Evolutionary conservation across 2,329 filamentous ascomycete species (phyloP).

Genomic region (Sclerotinia minor): DNA sequence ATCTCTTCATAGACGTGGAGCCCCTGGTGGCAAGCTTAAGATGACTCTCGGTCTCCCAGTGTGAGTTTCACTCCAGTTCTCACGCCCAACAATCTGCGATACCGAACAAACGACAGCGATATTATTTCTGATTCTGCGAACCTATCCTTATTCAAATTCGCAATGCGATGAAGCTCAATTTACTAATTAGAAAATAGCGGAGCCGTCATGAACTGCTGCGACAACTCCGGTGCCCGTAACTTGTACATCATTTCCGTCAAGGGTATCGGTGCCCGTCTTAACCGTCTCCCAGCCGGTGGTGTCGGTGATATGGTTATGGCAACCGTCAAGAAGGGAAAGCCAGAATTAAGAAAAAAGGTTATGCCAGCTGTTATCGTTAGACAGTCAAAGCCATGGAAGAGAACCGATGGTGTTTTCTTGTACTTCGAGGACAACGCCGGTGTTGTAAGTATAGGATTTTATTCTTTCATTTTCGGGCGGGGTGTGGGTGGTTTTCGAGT

Average conservation of each 20-base stretch:
- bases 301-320: conserved; percentile 99
- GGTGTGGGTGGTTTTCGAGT: background rate
- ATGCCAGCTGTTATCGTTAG: conserved; percentile 99
- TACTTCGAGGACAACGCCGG: conserved; percentile 99
- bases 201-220: conserved; percentile 99
- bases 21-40: conserved; percentile 99
- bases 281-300: conserved; percentile 94
- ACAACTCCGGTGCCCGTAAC: conserved; percentile 98
- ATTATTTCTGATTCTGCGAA: background rate
- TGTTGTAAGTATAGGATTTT: conserved; percentile 68
- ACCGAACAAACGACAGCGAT: conserved; percentile 37
- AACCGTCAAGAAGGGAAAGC: conserved; percentile 99
- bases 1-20: conserved; percentile 64
- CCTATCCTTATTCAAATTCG: conserved; percentile 10
- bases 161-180: conserved; percentile 6
- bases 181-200: conserved; percentile 58
- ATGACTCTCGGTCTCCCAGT: conserved; percentile 99
- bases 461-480: conserved; percentile 15
- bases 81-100: conserved; percentile 32
- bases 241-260: conserved; percentile 99
- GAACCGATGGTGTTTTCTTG: conserved; percentile 96
- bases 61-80: conserved; percentile 61
- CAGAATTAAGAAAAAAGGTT: conserved; percentile 99
- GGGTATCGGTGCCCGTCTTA: conserved; percentile 95
- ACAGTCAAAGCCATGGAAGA: conserved; percentile 99